Percentiles rank a stretch among this genome's conserved stretches.
Evolutionary conservation across 2,329 filamentous ascomycete genomes (phyloP).

Genomic region (Aspergillus quadricinctus): DNA sequence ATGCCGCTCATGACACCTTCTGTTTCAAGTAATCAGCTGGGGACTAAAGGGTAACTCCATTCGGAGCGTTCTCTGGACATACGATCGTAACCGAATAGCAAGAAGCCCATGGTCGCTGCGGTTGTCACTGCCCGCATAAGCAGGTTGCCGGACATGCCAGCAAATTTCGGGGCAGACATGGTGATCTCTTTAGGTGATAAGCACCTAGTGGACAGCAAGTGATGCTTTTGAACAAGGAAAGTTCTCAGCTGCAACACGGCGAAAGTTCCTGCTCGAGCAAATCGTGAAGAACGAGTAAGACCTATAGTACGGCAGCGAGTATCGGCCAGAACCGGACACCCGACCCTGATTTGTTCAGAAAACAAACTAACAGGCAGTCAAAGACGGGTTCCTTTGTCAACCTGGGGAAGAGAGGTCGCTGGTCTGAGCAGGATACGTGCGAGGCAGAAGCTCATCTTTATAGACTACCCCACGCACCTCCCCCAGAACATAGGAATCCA

Average conservation of each 20-base stretch:
- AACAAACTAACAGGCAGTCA: no score
- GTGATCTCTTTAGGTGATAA: neutral
- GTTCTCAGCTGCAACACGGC: no score
- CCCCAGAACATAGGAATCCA: neutral
- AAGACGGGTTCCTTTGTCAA: no score
- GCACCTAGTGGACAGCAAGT: neutral
- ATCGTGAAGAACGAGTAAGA: no score
- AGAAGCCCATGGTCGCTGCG: slow-evolving; percentile 60
- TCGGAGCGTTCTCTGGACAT: slow-evolving; percentile 12
- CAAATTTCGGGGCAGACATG: neutral
- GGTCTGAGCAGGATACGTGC: neutral
- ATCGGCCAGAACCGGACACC: no score
- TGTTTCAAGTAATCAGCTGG: slow-evolving; percentile 6
- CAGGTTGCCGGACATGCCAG: neutral
- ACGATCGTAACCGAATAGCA: slow-evolving; percentile 58
- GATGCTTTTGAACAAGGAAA: no score
- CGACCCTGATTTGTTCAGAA: no score
- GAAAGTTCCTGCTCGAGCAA: no score
- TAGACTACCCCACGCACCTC: neutral
- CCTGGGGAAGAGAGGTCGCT: no score
- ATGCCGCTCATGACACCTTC: slow-evolving; percentile 40
- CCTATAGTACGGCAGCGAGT: no score
- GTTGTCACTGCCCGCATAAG: slow-evolving; percentile 48
- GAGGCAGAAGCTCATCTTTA: neutral
- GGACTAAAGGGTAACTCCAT: no score